A percentile compares a stretch with the other conserved stretches of the same genome.
phyloP scores from a whole-genome alignment of 2,329 filamentous ascomycete species.

The Microsporum ferrugineum region DNA sequence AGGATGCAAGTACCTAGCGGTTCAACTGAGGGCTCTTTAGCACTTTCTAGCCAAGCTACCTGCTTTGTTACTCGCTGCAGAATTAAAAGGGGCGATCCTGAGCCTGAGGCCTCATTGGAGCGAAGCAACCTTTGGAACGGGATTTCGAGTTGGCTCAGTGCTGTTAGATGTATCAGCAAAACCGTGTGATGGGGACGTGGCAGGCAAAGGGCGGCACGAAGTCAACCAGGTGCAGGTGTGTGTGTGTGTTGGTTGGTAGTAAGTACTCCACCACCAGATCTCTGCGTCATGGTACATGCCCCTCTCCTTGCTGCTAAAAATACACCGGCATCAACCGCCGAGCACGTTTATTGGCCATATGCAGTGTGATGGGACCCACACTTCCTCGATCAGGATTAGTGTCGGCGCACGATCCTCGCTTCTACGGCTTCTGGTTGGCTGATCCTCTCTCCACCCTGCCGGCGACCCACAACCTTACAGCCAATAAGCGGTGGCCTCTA shows the following conservation, averaged over 20 bases:
- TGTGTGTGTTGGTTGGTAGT: neutral
- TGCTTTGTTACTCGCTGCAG: neutral
- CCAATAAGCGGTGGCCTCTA: neutral
- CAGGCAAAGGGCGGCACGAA: neutral
- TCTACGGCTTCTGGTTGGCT: neutral
- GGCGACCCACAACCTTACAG: neutral
- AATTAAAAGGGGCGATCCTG: neutral
- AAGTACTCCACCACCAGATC: conserved; percentile 1
- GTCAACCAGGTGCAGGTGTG: neutral
- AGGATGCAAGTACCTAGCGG: neutral
- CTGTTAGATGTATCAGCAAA: neutral
- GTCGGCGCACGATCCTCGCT: neutral
- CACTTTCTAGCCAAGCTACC: neutral
- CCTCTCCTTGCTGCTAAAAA: neutral
- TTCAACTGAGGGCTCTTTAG: neutral
- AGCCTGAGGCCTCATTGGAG: neutral
- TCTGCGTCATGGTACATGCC: neutral
- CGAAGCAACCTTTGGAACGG: neutral
- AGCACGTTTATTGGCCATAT: neutral
- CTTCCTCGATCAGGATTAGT: neutral
- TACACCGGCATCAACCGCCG: neutral
- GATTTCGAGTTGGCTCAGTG: neutral
- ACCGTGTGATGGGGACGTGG: neutral
- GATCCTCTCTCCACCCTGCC: neutral
- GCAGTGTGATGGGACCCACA: neutral